These are phyloP conservation scores for Phytophthora rubi DNA, from an alignment of 352 stramenopile species.

Conservation along the genomic window DNA sequence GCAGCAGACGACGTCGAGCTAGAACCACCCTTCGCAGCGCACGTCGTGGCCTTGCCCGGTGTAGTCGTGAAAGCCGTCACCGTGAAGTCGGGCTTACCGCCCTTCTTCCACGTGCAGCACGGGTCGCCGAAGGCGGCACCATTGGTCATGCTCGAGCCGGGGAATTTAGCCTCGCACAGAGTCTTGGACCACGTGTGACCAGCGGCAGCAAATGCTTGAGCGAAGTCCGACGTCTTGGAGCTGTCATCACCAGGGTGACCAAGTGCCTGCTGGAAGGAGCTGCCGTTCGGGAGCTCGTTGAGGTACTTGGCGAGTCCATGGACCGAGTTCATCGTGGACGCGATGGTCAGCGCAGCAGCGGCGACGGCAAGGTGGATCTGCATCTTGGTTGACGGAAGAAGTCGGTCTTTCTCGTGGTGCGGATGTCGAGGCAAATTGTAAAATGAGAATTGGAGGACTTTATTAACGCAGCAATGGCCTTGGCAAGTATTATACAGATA, in stretches of 20 bases:
- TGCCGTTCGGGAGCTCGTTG: slow-evolving; percentile 50
- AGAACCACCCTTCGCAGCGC: slow-evolving; percentile 22
- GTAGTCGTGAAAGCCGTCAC: slow-evolving; percentile 34
- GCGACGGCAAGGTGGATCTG: slow-evolving; percentile 23
- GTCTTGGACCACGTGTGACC: slow-evolving; percentile 37
- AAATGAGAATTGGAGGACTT: slow-evolving; percentile 13
- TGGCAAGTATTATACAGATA: slow-evolving; percentile 4
- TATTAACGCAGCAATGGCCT: not conserved
- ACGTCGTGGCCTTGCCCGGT: slow-evolving; percentile 27
- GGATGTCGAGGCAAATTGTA: slow-evolving; percentile 22
- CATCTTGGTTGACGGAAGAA: slow-evolving; percentile 9
- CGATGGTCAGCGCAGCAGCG: slow-evolving; percentile 15
- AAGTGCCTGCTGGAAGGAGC: slow-evolving; percentile 38
- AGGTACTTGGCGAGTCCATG: slow-evolving; percentile 39
- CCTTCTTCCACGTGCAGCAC: slow-evolving; percentile 46
- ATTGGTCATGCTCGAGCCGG: slow-evolving; percentile 43
- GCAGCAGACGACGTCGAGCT: slow-evolving; percentile 1
- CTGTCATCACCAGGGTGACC: slow-evolving; percentile 41
- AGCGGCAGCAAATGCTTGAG: slow-evolving; percentile 35
- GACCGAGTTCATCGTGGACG: slow-evolving; percentile 17
- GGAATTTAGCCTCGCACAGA: slow-evolving; percentile 47
- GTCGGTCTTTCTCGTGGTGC: slow-evolving; percentile 6
- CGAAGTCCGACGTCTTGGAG: slow-evolving; percentile 45
- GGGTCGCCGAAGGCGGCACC: slow-evolving; percentile 39
- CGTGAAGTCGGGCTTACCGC: slow-evolving; percentile 38